phyloP scores from a whole-genome alignment of 495 filamentous ascomycete genomes.

The Pseudomonodictys pantanalensis region DNA sequence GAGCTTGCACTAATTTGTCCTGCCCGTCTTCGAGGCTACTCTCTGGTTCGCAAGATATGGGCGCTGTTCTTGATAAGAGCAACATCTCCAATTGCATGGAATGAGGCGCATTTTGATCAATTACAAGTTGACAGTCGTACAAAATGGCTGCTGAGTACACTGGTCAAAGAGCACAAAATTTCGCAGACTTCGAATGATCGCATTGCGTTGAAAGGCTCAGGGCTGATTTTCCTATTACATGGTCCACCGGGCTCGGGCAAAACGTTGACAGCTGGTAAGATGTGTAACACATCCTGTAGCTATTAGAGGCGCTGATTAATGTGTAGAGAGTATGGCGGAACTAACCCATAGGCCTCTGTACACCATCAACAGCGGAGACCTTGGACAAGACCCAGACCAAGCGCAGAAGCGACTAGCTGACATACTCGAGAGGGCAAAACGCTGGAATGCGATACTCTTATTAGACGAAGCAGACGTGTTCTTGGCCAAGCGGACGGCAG shows the following conservation, averaged over 20 bases:
- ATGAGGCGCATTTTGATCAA: too few species aligned
- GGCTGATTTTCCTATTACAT: not conserved
- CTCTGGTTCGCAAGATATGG: too few species aligned
- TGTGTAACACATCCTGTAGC: not conserved
- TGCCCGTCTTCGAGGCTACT: too few species aligned
- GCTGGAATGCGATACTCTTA: slow-evolving; percentile 53
- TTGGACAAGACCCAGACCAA: not conserved
- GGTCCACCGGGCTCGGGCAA: slow-evolving; percentile 2
- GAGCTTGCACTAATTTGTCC: too few species aligned
- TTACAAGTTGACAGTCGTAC: too few species aligned
- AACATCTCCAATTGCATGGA: too few species aligned
- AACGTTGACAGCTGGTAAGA: slow-evolving; percentile 2
- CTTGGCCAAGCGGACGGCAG: slow-evolving; percentile 66
- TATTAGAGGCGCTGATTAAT: not conserved
- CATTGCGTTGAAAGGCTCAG: slow-evolving; percentile 1
- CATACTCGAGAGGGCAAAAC: not conserved
- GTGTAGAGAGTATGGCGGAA: not conserved
- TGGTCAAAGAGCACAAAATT: too few species aligned
- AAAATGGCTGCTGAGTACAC: too few species aligned
- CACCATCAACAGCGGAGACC: not conserved
- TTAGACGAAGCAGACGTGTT: slow-evolving; percentile 81
- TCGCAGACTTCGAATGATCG: too few species aligned
- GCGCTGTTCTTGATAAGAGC: too few species aligned
- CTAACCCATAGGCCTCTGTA: not conserved
- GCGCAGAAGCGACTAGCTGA: not conserved